phyloP scores from a whole-genome alignment of 2,329 filamentous ascomycete genomes.

The Aspergillus pseudoviridinutans region DNA sequence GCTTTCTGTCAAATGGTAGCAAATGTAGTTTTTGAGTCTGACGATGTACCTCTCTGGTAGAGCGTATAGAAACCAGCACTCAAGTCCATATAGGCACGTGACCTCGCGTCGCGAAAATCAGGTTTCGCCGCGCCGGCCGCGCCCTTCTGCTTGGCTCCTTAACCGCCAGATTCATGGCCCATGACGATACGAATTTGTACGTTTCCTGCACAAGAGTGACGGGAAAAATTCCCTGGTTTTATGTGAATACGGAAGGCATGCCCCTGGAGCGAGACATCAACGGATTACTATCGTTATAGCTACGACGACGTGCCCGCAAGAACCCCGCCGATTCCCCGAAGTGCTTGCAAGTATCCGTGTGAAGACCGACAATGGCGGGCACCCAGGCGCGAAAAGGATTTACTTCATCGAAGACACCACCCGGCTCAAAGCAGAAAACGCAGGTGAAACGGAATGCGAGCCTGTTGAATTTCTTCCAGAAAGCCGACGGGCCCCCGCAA shows the following conservation, averaged over 20 bases:
- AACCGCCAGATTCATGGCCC: background rate
- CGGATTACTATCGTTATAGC: background rate
- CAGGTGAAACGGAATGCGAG: slow-evolving; percentile 52
- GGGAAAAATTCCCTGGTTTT: background rate
- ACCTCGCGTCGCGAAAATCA: slow-evolving; percentile 18
- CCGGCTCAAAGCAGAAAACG: slow-evolving; percentile 11
- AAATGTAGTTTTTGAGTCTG: background rate
- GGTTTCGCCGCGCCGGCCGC: slow-evolving; percentile 13
- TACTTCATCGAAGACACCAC: slow-evolving; percentile 20
- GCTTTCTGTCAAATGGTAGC: background rate
- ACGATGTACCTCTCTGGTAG: background rate
- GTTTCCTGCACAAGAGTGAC: background rate
- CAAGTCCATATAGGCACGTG: slow-evolving; percentile 12
- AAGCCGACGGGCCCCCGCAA: slow-evolving; percentile 53
- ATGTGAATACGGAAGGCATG: background rate
- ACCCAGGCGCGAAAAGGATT: slow-evolving; percentile 19
- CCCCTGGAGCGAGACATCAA: background rate
- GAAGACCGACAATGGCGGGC: slow-evolving; percentile 20
- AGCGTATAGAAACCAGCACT: background rate
- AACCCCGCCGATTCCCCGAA: background rate
- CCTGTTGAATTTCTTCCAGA: slow-evolving; percentile 73
- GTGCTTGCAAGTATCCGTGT: too few species aligned
- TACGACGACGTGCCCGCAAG: background rate
- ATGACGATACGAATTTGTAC: background rate
- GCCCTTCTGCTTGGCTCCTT: slow-evolving; percentile 11